Evolutionary conservation across 225 moss, liverwort and hornwort genomes (phyloP).

Genomic region (Marchantia polymorpha): DNA sequence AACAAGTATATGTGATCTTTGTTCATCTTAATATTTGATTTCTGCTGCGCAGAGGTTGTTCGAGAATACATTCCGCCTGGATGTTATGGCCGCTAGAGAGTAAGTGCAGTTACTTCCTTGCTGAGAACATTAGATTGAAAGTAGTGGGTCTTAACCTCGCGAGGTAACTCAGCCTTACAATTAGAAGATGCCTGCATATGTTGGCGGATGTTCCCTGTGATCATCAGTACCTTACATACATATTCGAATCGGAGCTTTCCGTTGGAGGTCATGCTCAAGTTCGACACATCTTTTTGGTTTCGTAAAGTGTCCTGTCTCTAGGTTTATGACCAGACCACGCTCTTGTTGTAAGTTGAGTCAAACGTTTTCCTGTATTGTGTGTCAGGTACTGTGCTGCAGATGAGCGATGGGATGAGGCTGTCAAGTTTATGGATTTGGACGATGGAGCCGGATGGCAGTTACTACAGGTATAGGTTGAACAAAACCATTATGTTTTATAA

Average conservation of each 20-base stretch:
- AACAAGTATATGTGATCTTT: background rate
- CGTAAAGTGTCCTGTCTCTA: no score
- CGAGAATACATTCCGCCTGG: slow-evolving; percentile 88
- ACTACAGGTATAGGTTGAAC: slow-evolving; percentile 51
- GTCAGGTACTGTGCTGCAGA: slow-evolving; percentile 77
- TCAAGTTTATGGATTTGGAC: slow-evolving; percentile 78
- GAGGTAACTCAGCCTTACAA: no score
- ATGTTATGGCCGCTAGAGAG: slow-evolving; percentile 78
- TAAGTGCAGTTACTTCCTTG: slow-evolving; percentile 35
- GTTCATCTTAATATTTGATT: background rate
- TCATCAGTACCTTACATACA: background rate
- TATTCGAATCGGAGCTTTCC: no score
- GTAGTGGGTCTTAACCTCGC: background rate
- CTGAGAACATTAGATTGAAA: background rate
- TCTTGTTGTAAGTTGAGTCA: background rate
- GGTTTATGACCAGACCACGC: background rate
- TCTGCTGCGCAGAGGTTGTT: slow-evolving; percentile 57
- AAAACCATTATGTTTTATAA: background rate
- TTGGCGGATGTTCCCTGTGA: background rate
- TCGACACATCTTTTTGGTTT: no score
- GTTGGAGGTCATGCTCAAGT: no score
- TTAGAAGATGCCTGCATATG: background rate
- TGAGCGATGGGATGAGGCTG: slow-evolving; percentile 83
- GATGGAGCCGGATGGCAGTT: slow-evolving; percentile 99
- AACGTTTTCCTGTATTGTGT: background rate